A percentile compares a stretch with the other conserved stretches of the same genome.
Evolutionary conservation across 2,329 filamentous ascomycete species (phyloP).

Genomic region (Claviceps cyperi): DNA sequence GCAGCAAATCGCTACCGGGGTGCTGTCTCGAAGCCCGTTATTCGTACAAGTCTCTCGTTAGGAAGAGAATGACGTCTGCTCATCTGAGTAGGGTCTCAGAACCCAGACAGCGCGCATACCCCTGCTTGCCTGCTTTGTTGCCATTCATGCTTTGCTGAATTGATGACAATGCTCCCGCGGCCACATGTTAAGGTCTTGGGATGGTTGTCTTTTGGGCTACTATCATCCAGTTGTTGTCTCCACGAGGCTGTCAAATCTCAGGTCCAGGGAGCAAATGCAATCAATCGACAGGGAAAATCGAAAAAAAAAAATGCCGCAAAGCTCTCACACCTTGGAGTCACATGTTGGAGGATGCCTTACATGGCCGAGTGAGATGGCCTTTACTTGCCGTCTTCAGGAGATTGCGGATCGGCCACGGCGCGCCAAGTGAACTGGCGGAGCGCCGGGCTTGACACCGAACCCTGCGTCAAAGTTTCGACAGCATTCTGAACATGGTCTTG

Average conservation of each 20-base stretch:
- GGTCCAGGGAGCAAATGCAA: neutral
- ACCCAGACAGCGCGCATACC: slow-evolving; percentile 1
- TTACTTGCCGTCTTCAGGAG: neutral
- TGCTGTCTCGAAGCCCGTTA: slow-evolving; percentile 2
- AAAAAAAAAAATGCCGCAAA: neutral
- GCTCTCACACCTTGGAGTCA: neutral
- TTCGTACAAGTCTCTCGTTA: neutral
- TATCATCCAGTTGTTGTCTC: neutral
- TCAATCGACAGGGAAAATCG: neutral
- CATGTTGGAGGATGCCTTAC: neutral
- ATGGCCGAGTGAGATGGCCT: neutral
- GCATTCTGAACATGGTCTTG: neutral
- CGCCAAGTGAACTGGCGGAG: neutral
- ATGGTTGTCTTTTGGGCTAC: neutral
- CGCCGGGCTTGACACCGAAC: slow-evolving; percentile 1
- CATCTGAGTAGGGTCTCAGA: neutral
- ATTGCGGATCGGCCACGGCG: neutral
- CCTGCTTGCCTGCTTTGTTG: neutral
- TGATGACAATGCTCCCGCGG: neutral
- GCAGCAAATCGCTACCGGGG: neutral
- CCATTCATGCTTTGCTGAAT: neutral
- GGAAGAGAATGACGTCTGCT: neutral
- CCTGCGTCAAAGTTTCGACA: neutral
- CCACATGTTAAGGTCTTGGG: neutral
- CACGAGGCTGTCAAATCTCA: neutral